Percentiles rank a stretch among this genome's conserved stretches.
phyloP scores from a whole-genome alignment of 2,329 filamentous ascomycete species.

The Hypoxylon sp. region DNA sequence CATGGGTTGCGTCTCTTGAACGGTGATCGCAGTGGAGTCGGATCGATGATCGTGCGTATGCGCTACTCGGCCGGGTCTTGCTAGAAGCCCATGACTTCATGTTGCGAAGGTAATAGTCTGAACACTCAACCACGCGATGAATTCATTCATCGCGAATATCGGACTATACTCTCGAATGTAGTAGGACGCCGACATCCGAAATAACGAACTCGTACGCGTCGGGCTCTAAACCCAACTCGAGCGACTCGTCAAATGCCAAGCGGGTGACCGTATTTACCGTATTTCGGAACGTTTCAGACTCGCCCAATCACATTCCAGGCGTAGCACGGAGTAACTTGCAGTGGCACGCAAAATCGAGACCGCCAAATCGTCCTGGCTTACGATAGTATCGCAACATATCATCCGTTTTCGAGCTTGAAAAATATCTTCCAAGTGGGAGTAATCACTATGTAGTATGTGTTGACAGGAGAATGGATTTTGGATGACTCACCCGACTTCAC shows the following conservation, averaged over 20 bases:
- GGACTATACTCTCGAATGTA: neutral
- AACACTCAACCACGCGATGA: conserved; percentile 7
- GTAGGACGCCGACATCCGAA: conserved; percentile 9
- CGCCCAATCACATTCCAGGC: conserved; percentile 27
- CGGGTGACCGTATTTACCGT: conserved; percentile 11
- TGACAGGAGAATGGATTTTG: neutral
- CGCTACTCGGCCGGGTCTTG: neutral
- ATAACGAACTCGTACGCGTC: conserved; percentile 12
- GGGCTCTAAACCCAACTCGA: conserved; percentile 6
- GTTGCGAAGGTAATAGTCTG: neutral
- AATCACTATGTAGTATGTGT: neutral
- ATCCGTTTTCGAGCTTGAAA: conserved; percentile 25
- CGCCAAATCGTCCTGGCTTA: neutral
- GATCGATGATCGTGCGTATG: conserved; percentile 1
- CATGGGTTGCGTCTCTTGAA: neutral
- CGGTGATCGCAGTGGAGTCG: neutral
- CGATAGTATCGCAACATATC: conserved; percentile 19
- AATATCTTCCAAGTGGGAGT: neutral
- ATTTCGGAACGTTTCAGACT: conserved; percentile 17
- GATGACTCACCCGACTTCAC: conserved; percentile 3
- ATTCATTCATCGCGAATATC: conserved; percentile 2
- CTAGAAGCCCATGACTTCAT: neutral
- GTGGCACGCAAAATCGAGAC: conserved; percentile 2
- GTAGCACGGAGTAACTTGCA: conserved; percentile 16
- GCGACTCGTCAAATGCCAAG: conserved; percentile 8